Base-by-base conservation (phyloP, 108 stramenopile species). In the Cyclostephanos tholiformis region DNA sequence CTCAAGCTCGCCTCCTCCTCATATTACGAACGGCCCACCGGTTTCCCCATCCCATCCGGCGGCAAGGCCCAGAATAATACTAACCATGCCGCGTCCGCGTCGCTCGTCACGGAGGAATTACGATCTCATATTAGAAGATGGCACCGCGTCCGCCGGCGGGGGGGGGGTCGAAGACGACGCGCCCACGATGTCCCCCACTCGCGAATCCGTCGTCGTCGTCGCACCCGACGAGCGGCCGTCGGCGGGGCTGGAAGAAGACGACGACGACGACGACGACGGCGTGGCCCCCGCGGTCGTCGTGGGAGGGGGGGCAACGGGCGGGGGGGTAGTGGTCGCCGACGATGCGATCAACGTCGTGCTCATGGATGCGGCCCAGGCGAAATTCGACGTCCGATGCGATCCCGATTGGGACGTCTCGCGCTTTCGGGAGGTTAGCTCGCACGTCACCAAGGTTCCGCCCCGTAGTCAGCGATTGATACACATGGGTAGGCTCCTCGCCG, bases 391-490 rank as follows among this genome's bases (percentile, higher is more conserved):
- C 25, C 65, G 69, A 25, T 85, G 79, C 19, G 53, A 84, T 55
- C 67, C 87, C 5, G 10, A 51, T 17, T 87, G 87, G 87, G 86
- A 82, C 4, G 84, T 94, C 17, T 50, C 71, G 17, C 70, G 79
- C 38, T 84, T 94, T 52, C 91, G 90, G 55, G 6, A 55, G 14
- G 72, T 29, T 3, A 85, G 87, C 23, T 51, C 69, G 10, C 41
- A 46, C n/a, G 72, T 86, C 1, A 90, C 91, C 62, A 88, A 88
- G 56, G 86, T 94, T 8, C 67, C 89, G 23, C 85, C 89, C 17
- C 52, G 74, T 11, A 72, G 75, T 35, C 93, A 94, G 63, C 80
- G 93, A 22, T 70, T 94, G 7, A 91, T 94, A 27, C 89, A 84
- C 69, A 85, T 87, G 61, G 93, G 93, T 20, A 77, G 85, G 71